These are phyloP conservation scores for Nidularia sp. DNA, from an alignment of 768 basidiomycete genomes.

Conservation along the genomic window DNA sequence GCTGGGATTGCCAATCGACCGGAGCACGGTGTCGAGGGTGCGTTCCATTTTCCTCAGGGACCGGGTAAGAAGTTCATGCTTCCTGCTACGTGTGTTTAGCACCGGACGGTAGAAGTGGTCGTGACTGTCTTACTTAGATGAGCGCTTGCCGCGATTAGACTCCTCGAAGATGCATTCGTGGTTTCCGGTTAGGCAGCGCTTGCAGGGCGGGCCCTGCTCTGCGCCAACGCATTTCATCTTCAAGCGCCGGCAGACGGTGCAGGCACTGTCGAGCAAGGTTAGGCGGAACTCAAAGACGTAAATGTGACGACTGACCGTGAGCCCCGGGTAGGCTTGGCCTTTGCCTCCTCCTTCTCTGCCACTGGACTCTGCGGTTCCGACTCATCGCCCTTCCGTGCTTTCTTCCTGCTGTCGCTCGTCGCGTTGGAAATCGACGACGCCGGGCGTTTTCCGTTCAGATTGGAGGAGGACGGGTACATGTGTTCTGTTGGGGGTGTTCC, in stretches of 20 bases:
- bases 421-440: conserved; percentile 42
- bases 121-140: conserved; percentile 58
- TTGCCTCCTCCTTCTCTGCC: conserved; percentile 60
- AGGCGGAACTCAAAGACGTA: neutral
- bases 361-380: conserved; percentile 46
- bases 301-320: conserved; percentile 52
- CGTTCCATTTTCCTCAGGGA: conserved; percentile 89
- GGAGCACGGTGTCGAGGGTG: conserved; percentile 87
- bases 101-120: conserved; percentile 10
- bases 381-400: conserved; percentile 60
- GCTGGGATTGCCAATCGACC: conserved; percentile 82
- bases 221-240: conserved; percentile 95
- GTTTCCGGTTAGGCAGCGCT: conserved; percentile 71
- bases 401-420: conserved; percentile 48
- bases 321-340: conserved; percentile 84
- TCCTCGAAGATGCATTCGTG: conserved; percentile 98
- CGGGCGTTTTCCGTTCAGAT: conserved; percentile 65
- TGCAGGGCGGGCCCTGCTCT: conserved; percentile 89
- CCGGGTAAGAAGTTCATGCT: conserved; percentile 77
- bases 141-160: conserved; percentile 89
- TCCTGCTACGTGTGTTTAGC: conserved; percentile 45
- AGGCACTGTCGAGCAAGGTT: conserved; percentile 53
- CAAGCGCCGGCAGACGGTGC: conserved; percentile 85
- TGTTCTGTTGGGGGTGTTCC: conserved; percentile 70
- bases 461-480: conserved; percentile 44